These are phyloP conservation scores for Solanum sitiens DNA, from an alignment of 257 asterid genomes.

Conservation along the genomic window DNA sequence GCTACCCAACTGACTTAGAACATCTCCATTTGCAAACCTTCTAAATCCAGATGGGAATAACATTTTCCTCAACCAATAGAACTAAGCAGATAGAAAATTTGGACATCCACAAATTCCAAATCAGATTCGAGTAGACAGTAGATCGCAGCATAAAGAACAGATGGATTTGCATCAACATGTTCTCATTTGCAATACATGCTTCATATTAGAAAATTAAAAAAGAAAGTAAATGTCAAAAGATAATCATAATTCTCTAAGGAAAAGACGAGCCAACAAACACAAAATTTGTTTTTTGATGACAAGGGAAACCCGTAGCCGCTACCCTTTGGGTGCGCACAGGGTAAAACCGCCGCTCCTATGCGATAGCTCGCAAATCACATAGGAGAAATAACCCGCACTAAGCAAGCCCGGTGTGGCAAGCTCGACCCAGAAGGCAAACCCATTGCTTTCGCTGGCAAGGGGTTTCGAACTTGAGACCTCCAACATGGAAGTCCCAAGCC, in stretches of 20 bases:
- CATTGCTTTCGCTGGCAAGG: too few relatives aligned
- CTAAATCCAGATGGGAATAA: not conserved
- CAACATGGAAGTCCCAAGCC: too few relatives aligned
- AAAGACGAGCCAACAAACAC: not conserved
- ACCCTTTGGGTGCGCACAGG: too few relatives aligned
- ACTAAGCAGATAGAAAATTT: not conserved
- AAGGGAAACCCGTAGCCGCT: too few relatives aligned
- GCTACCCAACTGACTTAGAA: not conserved
- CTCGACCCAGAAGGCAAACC: too few relatives aligned
- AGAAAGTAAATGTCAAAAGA: not conserved
- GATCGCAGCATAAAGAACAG: not conserved
- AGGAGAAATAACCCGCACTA: too few relatives aligned
- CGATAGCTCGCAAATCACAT: too few relatives aligned
- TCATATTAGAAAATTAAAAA: not conserved
- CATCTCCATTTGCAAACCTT: not conserved
- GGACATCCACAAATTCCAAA: not conserved
- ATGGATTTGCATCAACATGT: not conserved
- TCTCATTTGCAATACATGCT: not conserved
- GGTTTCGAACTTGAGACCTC: too few relatives aligned
- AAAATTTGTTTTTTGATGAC: not conserved
- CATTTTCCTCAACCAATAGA: not conserved
- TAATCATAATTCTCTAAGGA: not conserved
- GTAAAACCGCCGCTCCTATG: too few relatives aligned
- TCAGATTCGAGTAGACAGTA: not conserved
- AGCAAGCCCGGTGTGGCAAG: too few relatives aligned